phyloP scores from a whole-genome alignment of 2,329 filamentous ascomycete genomes.

The Paraphaeosphaeria sporulosa region DNA sequence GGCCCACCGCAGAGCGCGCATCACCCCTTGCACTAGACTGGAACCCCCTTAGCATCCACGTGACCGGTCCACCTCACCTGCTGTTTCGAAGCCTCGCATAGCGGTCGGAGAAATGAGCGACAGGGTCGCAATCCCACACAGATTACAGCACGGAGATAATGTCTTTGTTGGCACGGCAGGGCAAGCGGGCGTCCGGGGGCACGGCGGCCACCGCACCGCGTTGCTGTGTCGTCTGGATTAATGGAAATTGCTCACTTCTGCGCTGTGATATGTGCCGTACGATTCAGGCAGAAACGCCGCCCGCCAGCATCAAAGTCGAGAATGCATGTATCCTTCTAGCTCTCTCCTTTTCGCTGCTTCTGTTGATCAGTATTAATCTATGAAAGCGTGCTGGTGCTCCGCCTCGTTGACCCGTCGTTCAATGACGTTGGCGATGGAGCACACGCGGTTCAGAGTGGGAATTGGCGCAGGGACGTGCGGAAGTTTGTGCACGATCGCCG shows the following conservation, averaged over 20 bases:
- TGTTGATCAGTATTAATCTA: background rate
- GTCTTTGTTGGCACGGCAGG: background rate
- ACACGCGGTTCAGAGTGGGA: constrained; percentile 1
- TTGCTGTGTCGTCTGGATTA: background rate
- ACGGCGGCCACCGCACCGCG: background rate
- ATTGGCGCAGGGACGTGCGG: background rate
- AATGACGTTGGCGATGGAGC: background rate
- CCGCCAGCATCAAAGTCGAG: background rate
- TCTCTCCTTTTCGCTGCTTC: background rate
- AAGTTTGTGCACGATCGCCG: constrained; percentile 10
- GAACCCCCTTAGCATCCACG: background rate
- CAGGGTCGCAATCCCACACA: constrained; percentile 4
- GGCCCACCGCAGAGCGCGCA: constrained; percentile 8
- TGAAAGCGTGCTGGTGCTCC: background rate
- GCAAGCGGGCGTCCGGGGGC: background rate
- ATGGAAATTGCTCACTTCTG: constrained; percentile 6
- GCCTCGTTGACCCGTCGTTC: background rate
- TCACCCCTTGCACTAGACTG: constrained; percentile 1
- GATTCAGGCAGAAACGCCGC: constrained; percentile 6
- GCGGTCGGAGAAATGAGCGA: constrained; percentile 3
- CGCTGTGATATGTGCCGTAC: background rate
- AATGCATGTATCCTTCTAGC: background rate
- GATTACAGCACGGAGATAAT: background rate
- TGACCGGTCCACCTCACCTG: background rate
- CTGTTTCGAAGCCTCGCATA: background rate